A percentile compares a stretch with the other conserved stretches of the same genome.
phyloP scores from a whole-genome alignment of 164 flowering plant genomes.

The Aristolochia contorta region DNA sequence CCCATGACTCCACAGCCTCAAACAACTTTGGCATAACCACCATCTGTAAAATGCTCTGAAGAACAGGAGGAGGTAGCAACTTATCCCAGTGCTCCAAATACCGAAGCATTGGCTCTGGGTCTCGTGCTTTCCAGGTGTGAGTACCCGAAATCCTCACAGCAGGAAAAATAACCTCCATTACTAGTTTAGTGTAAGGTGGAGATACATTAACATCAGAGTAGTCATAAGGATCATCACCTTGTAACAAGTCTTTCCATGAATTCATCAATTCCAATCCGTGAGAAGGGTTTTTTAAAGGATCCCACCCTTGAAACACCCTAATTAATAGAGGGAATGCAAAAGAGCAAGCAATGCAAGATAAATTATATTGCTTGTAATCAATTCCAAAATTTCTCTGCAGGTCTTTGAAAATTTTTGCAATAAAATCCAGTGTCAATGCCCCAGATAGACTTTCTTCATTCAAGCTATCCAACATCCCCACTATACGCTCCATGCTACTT shows the following conservation, averaged over 20 bases:
- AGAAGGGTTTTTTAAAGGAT: constrained; percentile 60
- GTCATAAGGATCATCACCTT: constrained; percentile 40
- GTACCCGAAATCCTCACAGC: constrained; percentile 78
- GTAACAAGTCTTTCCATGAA: constrained; percentile 60
- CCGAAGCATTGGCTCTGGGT: constrained; percentile 82
- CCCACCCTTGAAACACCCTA: constrained; percentile 85
- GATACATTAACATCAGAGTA: constrained; percentile 27
- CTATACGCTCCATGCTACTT: constrained; percentile 44
- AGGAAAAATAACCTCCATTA: constrained; percentile 73
- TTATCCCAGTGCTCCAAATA: constrained; percentile 79
- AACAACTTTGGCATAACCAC: constrained; percentile 72
- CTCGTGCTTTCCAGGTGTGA: constrained; percentile 80
- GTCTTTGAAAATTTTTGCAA: constrained; percentile 42
- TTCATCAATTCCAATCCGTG: constrained; percentile 55
- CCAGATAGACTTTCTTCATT: constrained; percentile 38
- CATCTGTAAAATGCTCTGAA: constrained; percentile 48
- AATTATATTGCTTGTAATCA: constrained; percentile 65
- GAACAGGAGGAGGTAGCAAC: constrained; percentile 53
- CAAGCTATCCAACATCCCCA: constrained; percentile 30
- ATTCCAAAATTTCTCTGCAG: constrained; percentile 37
- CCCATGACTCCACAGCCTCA: constrained; percentile 78
- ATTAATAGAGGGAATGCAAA: constrained; percentile 60
- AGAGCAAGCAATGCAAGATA: constrained; percentile 73
- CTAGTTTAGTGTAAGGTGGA: constrained; percentile 58
- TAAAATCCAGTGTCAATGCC: constrained; percentile 54